Conservation (phyloP, 208 protist genomes). For the Angomonas desouzai region DNA sequence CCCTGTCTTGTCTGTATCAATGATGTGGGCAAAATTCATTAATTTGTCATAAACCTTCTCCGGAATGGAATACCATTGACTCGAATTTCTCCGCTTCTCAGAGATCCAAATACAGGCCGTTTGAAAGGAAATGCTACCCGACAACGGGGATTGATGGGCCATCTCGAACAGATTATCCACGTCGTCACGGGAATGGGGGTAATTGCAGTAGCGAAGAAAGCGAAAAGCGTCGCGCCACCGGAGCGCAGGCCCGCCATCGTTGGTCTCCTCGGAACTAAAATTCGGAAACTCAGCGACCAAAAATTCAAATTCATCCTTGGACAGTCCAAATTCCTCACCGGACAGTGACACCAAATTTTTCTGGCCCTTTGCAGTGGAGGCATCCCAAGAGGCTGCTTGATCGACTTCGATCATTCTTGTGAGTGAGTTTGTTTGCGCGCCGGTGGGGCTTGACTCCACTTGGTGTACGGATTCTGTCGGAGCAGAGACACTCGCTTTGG, state of each 20-base stretch:
- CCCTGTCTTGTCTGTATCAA: constrained; percentile 46
- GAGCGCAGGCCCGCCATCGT: constrained; percentile 22
- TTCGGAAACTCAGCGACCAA: constrained; percentile 33
- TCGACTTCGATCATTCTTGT: not conserved
- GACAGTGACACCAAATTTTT: constrained; percentile 16
- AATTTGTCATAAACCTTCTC: constrained; percentile 27
- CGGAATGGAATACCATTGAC: constrained; percentile 49
- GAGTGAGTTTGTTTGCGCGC: not conserved
- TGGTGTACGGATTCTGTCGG: not conserved
- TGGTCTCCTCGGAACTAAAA: constrained; percentile 26
- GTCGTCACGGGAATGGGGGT: constrained; percentile 50
- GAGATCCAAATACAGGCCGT: constrained; percentile 45
- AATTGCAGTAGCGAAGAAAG: constrained; percentile 59
- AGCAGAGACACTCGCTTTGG: constrained; percentile 6
- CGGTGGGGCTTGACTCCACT: not conserved
- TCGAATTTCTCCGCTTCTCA: constrained; percentile 36
- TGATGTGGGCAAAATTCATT: constrained; percentile 41
- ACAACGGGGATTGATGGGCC: constrained; percentile 20
- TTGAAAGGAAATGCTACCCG: constrained; percentile 38
- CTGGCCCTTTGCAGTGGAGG: constrained; percentile 10
- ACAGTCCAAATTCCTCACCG: constrained; percentile 35
- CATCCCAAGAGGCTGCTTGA: not conserved
- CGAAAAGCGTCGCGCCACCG: constrained; percentile 49
- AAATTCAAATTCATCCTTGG: constrained; percentile 31
- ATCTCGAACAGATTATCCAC: constrained; percentile 52